Evolutionary conservation across 148 eudicot genomes (phyloP).

Genomic region (Rhododendron griersonianum): DNA sequence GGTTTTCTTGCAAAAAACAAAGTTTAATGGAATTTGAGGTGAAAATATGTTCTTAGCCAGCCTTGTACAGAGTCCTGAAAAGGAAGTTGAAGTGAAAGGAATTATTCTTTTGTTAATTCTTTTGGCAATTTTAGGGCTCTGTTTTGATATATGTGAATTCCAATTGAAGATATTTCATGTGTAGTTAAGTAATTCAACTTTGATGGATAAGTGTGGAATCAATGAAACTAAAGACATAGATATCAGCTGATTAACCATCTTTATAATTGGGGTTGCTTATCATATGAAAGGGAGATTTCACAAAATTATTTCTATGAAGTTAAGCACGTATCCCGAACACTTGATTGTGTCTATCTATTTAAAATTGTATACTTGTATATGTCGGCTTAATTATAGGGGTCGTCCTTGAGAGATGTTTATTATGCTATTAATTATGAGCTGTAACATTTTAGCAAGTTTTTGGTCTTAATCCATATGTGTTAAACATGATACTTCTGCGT

Average conservation of each 20-base stretch:
- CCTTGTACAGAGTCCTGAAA: background rate
- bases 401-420: background rate
- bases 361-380: background rate
- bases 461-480: background rate
- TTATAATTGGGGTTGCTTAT: background rate
- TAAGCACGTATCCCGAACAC: background rate
- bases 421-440: background rate
- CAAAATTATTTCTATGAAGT: background rate
- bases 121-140: background rate
- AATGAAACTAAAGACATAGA: background rate
- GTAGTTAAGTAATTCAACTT: background rate
- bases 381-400: background rate
- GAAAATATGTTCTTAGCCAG: background rate
- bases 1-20: background rate
- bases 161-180: background rate
- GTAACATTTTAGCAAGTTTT: background rate
- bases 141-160: background rate
- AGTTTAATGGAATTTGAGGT: background rate
- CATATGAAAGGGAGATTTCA: background rate
- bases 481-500: background rate
- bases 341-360: background rate
- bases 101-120: background rate
- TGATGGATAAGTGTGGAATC: background rate
- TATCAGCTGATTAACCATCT: background rate
- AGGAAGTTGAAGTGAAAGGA: background rate